These are phyloP conservation scores for Nigrospora osmanthi DNA, from an alignment of 2,329 filamentous ascomycete species.

Conservation along the genomic window DNA sequence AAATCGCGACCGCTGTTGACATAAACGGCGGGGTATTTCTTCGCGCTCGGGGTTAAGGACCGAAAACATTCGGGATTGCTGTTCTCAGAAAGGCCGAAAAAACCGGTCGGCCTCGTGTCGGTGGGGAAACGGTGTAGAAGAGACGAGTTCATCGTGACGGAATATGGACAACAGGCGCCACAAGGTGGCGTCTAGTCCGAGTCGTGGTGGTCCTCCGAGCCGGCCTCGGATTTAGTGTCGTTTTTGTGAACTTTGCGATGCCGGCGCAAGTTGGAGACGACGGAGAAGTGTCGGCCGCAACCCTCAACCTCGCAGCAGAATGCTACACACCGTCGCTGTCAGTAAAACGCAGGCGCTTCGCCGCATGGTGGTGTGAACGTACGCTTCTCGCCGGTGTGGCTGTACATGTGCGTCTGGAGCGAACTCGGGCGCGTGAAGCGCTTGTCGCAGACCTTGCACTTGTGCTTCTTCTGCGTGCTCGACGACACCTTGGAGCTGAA, in stretches of 20 bases:
- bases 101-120: too few species aligned
- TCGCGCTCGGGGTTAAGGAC: too few species aligned
- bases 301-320: slow-evolving; percentile 92
- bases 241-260: slow-evolving; percentile 96
- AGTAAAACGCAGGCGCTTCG: slow-evolving; percentile 1
- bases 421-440: slow-evolving; percentile 92
- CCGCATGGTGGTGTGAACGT: slow-evolving; percentile 35
- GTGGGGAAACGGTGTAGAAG: too few species aligned
- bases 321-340: slow-evolving; percentile 41
- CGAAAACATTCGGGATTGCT: too few species aligned
- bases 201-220: slow-evolving; percentile 56
- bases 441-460: slow-evolving; percentile 98
- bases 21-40: too few species aligned
- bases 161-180: not conserved
- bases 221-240: slow-evolving; percentile 55
- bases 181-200: slow-evolving; percentile 36
- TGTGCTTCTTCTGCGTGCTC: slow-evolving; percentile 98
- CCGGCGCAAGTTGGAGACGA: slow-evolving; percentile 88
- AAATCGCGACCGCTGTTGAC: too few species aligned
- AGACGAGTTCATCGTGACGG: too few species aligned
- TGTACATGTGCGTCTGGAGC: slow-evolving; percentile 96
- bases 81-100: too few species aligned
- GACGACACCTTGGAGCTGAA: slow-evolving; percentile 96
- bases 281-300: slow-evolving; percentile 92
- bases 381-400: slow-evolving; percentile 97